Base-by-base conservation (phyloP, 805 yeast species). In the Kregervanrija fluxuum region DNA sequence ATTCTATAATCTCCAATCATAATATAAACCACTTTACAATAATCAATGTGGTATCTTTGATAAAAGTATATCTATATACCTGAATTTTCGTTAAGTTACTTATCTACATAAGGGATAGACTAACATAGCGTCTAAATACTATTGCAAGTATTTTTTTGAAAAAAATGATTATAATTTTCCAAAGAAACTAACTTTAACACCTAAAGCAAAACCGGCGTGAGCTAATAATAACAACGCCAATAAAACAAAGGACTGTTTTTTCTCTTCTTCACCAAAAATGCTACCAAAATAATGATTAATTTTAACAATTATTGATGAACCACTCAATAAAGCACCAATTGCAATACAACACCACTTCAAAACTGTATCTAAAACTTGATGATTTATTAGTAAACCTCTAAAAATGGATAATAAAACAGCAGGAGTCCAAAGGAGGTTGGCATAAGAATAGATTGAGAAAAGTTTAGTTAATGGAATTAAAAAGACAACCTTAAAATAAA, bases 341-440 rank as follows among this genome's bases (percentile, higher is more conserved):
- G 70, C 63, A 5, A 83, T 81, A 44, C 82, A 66, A 2, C 68
- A 48, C 89, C 90, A 83, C 59, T 84, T 80, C 30, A 84, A 65
- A 3, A 74, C 54, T 37, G 56, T 57, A 15, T 78, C 73, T 42
- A 76, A 59, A 3, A 73, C 52, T 3, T 66, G 57, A 38, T 73
- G 67, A 47, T 72, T 66, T 6, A 73, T 65, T 28, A 80, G 62
- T 4, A 82, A 60, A 1, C 80, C 80, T 43, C 85, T 73, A 32
- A 81, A 60, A 11, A 84, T 70, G 46, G 78, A 74, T 30, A 81
- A 56, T 1, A 82, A 58, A 0, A 90, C 82, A 16, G 87, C 81
- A 1, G 95, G 95, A n/a, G 85, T 67, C 96, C 97, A 90, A 46
- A 80, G 74, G 5, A 83, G 65, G 55, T 84, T 85, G 14, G 95